phyloP scores from a whole-genome alignment of 306 rosid genomes.

The Fragaria nilgerrensis region DNA sequence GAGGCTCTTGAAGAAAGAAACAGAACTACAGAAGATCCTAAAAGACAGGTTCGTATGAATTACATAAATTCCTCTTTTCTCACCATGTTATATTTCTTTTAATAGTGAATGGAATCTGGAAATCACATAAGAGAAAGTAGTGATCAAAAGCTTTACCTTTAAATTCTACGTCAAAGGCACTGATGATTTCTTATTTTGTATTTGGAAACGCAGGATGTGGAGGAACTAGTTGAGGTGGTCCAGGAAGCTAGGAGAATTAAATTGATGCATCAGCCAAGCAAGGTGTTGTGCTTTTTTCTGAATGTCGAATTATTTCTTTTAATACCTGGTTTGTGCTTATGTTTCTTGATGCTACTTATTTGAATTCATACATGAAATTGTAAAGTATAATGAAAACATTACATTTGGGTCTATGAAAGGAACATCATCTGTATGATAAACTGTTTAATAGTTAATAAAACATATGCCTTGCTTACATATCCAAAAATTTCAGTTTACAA shows the following conservation, averaged over 20 bases:
- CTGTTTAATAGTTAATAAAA: background rate
- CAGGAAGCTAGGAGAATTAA: slow-evolving; percentile 93
- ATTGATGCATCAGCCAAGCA: slow-evolving; percentile 86
- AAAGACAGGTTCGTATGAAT: slow-evolving; percentile 52
- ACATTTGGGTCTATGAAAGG: background rate
- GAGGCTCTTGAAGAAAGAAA: slow-evolving; percentile 91
- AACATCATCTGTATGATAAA: background rate
- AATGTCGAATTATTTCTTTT: background rate
- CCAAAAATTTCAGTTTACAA: background rate
- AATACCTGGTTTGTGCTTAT: background rate
- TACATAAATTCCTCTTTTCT: slow-evolving; percentile 1
- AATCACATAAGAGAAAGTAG: background rate
- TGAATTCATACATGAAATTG: background rate
- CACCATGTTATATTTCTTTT: slow-evolving; percentile 2
- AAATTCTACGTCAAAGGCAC: slow-evolving; percentile 2
- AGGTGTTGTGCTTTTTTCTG: slow-evolving; percentile 48
- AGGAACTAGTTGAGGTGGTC: slow-evolving; percentile 82
- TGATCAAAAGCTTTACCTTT: slow-evolving; percentile 6
- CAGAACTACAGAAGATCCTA: slow-evolving; percentile 55
- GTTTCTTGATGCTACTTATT: background rate
- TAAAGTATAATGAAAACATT: background rate
- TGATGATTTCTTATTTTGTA: background rate
- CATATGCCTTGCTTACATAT: background rate
- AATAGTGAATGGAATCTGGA: slow-evolving; percentile 16
- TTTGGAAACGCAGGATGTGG: slow-evolving; percentile 57